Evolutionary conservation across 768 basidiomycete species (phyloP).

Genomic region (Udeniomyces megalosporus): DNA sequence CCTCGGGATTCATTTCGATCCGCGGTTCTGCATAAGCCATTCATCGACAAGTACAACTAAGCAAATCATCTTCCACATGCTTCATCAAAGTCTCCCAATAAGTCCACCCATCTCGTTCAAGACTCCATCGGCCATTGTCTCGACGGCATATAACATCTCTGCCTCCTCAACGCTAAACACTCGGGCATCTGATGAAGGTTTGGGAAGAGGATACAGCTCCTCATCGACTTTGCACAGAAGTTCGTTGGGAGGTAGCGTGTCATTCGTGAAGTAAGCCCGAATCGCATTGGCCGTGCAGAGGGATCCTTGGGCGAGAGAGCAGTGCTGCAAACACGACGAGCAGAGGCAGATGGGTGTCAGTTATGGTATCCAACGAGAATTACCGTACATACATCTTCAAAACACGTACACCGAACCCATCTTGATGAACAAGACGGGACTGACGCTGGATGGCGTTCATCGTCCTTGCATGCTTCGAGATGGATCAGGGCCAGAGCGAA

Average conservation of each 20-base stretch:
- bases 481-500: too few relatives aligned
- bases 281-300: conserved; percentile 7
- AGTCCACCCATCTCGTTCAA: too few relatives aligned
- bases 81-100: too few relatives aligned
- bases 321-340: neutral
- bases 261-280: conserved; percentile 1
- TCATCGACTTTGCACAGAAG: neutral
- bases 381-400: too few relatives aligned
- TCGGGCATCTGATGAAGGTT: too few relatives aligned
- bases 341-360: neutral
- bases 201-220: neutral
- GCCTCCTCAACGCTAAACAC: too few relatives aligned
- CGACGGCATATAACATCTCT: too few relatives aligned
- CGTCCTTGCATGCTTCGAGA: neutral
- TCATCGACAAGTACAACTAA: too few relatives aligned
- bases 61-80: too few relatives aligned
- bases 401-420: conserved; percentile 5
- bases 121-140: too few relatives aligned
- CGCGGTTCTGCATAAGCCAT: too few relatives aligned
- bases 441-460: conserved; percentile 4
- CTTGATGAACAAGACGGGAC: conserved; percentile 2
- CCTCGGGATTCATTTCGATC: too few relatives aligned
- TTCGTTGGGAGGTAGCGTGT: neutral
- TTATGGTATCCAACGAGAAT: neutral
- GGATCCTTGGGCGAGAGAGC: conserved; percentile 1